Conservation (phyloP, 257 asterid genomes). For the Lantana camara region DNA sequence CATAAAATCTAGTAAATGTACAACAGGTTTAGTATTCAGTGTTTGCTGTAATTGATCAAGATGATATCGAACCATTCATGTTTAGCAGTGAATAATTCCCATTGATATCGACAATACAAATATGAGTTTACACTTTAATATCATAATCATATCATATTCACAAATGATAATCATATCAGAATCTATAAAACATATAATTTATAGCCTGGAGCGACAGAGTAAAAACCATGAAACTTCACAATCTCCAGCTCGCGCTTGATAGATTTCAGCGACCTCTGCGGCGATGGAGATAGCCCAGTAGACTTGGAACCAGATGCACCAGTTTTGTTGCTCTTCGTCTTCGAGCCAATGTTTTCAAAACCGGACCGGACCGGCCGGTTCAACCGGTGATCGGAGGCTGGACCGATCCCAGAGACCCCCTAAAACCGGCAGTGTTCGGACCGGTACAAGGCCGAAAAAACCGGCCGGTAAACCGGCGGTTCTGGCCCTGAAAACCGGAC, state of each 20-base stretch:
- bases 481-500: too few species aligned
- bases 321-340: constrained; percentile 37
- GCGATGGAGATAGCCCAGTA: constrained; percentile 42
- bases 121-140: not conserved
- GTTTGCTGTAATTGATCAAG: not conserved
- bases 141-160: too few species aligned
- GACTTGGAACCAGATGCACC: constrained; percentile 34
- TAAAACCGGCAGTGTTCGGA: too few species aligned
- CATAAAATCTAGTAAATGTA: not conserved
- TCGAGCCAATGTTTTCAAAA: too few species aligned
- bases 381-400: too few species aligned
- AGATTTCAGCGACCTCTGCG: constrained; percentile 49
- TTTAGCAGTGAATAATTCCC: not conserved
- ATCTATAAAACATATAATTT: too few species aligned
- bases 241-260: constrained; percentile 65
- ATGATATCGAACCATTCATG: constrained; percentile 2
- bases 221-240: constrained; percentile 79
- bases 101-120: not conserved
- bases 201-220: too few species aligned
- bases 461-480: too few species aligned
- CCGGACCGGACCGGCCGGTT: too few species aligned
- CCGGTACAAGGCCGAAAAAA: too few species aligned
- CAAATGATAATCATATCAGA: too few species aligned
- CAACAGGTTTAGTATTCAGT: not conserved
- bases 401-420: too few species aligned